Base-by-base conservation (phyloP, 352 stramenopile genomes). In the Thalassiosira mediterranea region DNA sequence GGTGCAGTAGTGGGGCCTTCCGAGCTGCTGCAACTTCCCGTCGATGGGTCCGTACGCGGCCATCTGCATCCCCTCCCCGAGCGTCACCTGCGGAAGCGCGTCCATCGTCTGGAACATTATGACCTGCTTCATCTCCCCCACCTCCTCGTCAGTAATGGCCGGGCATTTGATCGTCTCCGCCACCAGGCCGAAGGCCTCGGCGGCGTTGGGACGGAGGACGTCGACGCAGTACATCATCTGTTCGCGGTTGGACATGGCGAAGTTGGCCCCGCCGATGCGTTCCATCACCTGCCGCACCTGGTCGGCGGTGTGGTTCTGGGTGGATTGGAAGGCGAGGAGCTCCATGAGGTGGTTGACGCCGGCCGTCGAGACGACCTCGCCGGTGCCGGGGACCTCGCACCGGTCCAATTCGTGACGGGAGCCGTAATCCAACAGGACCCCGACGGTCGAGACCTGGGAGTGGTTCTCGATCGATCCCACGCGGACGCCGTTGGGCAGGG, bases 201-300 rank as follows among this genome's bases (percentile, higher is more conserved):
- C 87, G 4, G 97, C 90, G 72, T 97, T 98, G 71, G 98, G 95
- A 40, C 96, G 91, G 42, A 99, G 83, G 46, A 98, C 82, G 81
- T 99, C 96, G 65, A 98, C 93, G 68, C 94, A 98, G 84, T 98
- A 98, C 48, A 98, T 94, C 68, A 98, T 97, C 87, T 98, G 95
- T 77, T 99, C 96, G 48, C 96, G 89, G 31, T 91, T 93, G 26
- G 90, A 93, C 17, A 94, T 96, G 40, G 95, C 95, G 53, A 96
- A 97, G 10, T 91, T 94, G 49, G 95, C 93, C 28, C 89, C 95
- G 42, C 96, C 96, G 61, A 98, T 96, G 46, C 95, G 89, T 79
- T 98, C 95, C 34, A 98, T 89, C 58, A 97, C 90, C 32, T 87
- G 68, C 17, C 86, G 71, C 32, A 95, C 84, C 70, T 94, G 40